Evolutionary conservation across 345 rosid genomes (phyloP).

Genomic region (Gossypium anomalum): DNA sequence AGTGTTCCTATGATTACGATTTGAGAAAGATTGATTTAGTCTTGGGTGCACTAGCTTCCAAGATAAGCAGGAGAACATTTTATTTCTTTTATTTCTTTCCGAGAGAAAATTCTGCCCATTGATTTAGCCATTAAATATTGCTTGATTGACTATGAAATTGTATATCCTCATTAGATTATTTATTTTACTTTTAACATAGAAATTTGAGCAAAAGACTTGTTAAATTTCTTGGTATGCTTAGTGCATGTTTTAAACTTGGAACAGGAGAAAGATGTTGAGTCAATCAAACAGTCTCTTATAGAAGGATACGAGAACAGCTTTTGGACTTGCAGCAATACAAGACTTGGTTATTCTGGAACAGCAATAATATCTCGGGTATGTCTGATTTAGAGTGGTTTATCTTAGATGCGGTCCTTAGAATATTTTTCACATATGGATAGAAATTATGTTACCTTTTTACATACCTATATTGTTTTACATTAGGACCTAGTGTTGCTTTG

Average conservation of each 20-base stretch:
- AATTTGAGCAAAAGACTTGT: neutral
- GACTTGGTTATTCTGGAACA: constrained; percentile 96
- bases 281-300: constrained; percentile 52
- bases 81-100: neutral
- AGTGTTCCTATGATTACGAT: neutral
- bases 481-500: neutral
- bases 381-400: constrained; percentile 1
- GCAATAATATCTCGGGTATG: constrained; percentile 91
- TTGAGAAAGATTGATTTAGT: neutral
- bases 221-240: neutral
- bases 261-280: constrained; percentile 87
- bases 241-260: constrained; percentile 8
- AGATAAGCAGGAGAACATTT: neutral
- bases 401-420: neutral
- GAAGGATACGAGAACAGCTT: constrained; percentile 78
- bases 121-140: neutral
- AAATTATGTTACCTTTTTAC: neutral
- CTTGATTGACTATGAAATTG: neutral
- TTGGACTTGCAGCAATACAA: constrained; percentile 85
- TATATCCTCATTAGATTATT: neutral
- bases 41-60: neutral
- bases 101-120: neutral
- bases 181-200: neutral
- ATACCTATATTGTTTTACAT: neutral
- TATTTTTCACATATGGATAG: neutral